Evolutionary conservation across 805 yeast species (phyloP), one percentile per base, ranked within the genome.

Genomic region (Suhomyces kilbournensis): DNA sequence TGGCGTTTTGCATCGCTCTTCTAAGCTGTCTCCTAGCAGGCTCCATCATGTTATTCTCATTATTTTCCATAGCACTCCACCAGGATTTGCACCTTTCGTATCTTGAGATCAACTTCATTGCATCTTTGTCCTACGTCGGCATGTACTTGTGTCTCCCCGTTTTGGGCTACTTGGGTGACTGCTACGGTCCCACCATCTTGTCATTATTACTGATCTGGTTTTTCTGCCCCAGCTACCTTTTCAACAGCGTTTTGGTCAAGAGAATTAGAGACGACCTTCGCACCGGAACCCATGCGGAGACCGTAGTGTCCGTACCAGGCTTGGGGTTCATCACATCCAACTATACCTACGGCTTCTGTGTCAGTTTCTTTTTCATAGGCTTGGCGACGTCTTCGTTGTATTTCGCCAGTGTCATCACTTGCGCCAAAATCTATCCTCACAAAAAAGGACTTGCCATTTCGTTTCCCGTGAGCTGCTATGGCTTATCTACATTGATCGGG

Each of bases 381-480:
- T 71, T 81, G 54, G 90, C 90, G 10, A 87, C 94, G 0, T 83
- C 90, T 7, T 75, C 90, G 7, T 72, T 87, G 40, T 88, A 85
- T 68, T 87, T 88, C 62, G 79, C 87, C 55, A 81, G 89, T 45
- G 70, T 88, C 55, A 68, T 88, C 28, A 87, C 96, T 1, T 90
- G 97, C 70, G 96, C 97, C 2, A 84, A 88, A 60, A 80, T 91
- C n/a, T 88, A 83, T 62, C 96, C 96, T 0, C 74, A 81, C 39
- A 76, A 78, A 46, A 88, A 90, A 53, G 86, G 96, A 2, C 68
- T 93, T 51, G 88, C 96, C 30, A 90, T 93, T 44, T 86, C 96
- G 49, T 78, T 88, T 44, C 99, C 99, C 0, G 92, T 93, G 2
- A 82, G 96, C 0, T 86, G 86, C 56, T 92, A 87, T 67, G 99